phyloP scores from a whole-genome alignment of 805 yeast species.

The Jamesozyma gamospora region DNA sequence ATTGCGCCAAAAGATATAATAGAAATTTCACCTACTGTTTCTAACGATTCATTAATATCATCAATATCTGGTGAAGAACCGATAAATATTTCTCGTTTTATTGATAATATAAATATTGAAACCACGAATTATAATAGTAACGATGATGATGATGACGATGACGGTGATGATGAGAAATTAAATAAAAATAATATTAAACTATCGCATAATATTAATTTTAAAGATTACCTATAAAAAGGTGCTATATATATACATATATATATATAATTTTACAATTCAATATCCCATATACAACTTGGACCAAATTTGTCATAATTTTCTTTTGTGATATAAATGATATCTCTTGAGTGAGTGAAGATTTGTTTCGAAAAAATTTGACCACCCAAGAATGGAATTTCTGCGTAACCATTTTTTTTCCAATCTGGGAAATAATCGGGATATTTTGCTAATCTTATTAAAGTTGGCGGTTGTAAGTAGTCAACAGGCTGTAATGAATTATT shows the following conservation, averaged over 20 bases:
- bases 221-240: conserved; percentile 2
- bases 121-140: no score
- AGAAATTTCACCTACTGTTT: not conserved
- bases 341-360: conserved; percentile 54
- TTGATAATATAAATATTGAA: not conserved
- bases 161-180: no score
- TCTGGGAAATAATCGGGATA: conserved; percentile 90
- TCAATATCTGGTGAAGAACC: conserved; percentile 18
- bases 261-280: conserved; percentile 29
- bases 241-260: no score
- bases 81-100: conserved; percentile 7
- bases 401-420: conserved; percentile 78
- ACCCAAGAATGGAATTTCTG: conserved; percentile 72
- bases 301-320: conserved; percentile 71
- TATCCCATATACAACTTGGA: conserved; percentile 75
- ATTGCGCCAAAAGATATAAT: no score
- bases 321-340: conserved; percentile 57
- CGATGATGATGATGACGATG: no score
- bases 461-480: conserved; percentile 62
- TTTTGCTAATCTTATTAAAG: conserved; percentile 55
- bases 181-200: not conserved
- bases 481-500: conserved; percentile 14
- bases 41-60: conserved; percentile 5
- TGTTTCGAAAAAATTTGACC: conserved; percentile 83
- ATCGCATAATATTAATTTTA: conserved; percentile 6